A percentile compares a stretch with the other conserved stretches of the same genome.
These are phyloP conservation scores for Lasiosphaeria hispida DNA, from an alignment of 495 filamentous ascomycete species.

Conservation along the genomic window DNA sequence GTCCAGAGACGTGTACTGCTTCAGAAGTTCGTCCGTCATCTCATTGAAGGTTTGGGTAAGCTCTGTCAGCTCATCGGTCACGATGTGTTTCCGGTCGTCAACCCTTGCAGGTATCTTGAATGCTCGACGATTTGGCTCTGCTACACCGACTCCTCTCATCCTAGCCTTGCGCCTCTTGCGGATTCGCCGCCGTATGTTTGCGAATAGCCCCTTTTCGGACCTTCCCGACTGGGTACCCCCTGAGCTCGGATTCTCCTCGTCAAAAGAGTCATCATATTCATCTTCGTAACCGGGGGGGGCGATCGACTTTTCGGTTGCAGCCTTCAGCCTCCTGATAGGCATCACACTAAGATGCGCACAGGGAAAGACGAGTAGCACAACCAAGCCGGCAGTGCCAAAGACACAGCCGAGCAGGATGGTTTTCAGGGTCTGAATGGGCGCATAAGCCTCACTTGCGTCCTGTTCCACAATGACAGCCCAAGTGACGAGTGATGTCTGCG, in stretches of 20 bases:
- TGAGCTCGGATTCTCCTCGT: constrained; percentile 44
- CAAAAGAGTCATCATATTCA: constrained; percentile 38
- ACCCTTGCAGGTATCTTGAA: constrained; percentile 87
- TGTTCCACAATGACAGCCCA: constrained; percentile 85
- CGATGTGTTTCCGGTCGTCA: constrained; percentile 65
- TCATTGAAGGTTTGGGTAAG: constrained; percentile 85
- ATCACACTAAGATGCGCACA: constrained; percentile 75
- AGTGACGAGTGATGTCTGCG: constrained; percentile 61
- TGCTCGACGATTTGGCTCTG: constrained; percentile 47
- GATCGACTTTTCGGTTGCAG: constrained; percentile 75
- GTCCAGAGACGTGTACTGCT: constrained; percentile 80
- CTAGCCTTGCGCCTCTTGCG: constrained; percentile 23
- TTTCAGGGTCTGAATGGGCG: constrained; percentile 68
- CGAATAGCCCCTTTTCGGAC: constrained; percentile 38
- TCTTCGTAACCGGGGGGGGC: constrained; percentile 58
- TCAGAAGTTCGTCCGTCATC: constrained; percentile 86
- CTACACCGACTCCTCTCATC: constrained; percentile 35
- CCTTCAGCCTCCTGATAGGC: constrained; percentile 74
- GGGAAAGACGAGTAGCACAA: constrained; percentile 67
- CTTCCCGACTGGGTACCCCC: constrained; percentile 36
- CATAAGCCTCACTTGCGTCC: constrained; percentile 65
- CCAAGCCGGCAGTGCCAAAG: constrained; percentile 72
- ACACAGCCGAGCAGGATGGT: constrained; percentile 79
- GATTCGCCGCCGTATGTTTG: constrained; percentile 35
- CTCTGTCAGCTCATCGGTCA: constrained; percentile 87